These are phyloP conservation scores for Gymnopus androsaceus DNA, from an alignment of 1,284 basidiomycete species.

Conservation along the genomic window DNA sequence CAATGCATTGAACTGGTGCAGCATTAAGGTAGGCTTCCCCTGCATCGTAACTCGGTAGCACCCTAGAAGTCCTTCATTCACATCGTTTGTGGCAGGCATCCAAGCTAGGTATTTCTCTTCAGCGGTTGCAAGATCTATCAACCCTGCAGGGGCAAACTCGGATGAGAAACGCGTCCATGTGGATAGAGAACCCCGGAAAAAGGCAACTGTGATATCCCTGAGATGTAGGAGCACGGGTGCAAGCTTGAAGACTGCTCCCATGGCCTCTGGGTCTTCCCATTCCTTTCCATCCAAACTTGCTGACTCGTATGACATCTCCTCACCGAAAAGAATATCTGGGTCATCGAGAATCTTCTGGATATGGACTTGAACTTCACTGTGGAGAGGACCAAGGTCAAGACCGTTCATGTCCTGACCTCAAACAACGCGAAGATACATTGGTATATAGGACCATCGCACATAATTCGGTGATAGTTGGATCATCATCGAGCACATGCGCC, in stretches of 20 bases:
- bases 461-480: conserved; percentile 29
- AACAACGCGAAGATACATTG: conserved; percentile 18
- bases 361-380: conserved; percentile 12
- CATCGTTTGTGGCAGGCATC: too few relatives aligned
- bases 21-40: not conserved
- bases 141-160: conserved; percentile 20
- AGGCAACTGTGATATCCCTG: conserved; percentile 8
- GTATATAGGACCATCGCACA: conserved; percentile 25
- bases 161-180: too few relatives aligned
- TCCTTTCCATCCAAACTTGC: conserved; percentile 7
- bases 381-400: conserved; percentile 16
- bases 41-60: not conserved
- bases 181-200: not conserved
- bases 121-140: too few relatives aligned
- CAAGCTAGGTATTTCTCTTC: too few relatives aligned
- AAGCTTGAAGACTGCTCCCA: conserved; percentile 6
- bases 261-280: conserved; percentile 8
- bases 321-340: not conserved
- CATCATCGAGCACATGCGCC: conserved; percentile 26
- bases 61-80: conserved; percentile 14
- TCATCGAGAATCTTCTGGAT: conserved; percentile 11
- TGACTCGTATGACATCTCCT: not conserved
- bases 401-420: not conserved
- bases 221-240: conserved; percentile 12
- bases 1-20: conserved; percentile 1